Evolutionary conservation across 441 rosid species (phyloP).

Genomic region (Corymbia calophylla): DNA sequence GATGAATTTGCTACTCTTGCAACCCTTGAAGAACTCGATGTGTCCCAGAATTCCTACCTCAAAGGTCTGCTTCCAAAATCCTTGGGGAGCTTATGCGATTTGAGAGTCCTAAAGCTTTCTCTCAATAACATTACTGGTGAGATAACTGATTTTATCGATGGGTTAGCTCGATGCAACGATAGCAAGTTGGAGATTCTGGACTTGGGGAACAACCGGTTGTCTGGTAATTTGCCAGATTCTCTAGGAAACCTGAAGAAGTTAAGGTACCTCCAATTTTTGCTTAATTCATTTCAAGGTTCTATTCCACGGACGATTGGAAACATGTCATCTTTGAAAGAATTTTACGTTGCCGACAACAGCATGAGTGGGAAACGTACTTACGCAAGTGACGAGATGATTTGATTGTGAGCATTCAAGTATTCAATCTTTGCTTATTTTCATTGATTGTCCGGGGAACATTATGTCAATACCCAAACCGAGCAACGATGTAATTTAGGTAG

Average conservation of each 20-base stretch:
- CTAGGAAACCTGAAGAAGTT: background rate
- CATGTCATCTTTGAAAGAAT: background rate
- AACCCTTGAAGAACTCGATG: background rate
- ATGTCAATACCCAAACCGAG: too few relatives aligned
- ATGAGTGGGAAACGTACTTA: background rate
- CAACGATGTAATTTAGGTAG: too few relatives aligned
- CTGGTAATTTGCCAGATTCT: constrained; percentile 3
- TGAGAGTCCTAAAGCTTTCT: background rate
- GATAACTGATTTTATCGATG: background rate
- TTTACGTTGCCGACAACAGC: background rate
- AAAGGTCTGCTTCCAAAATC: background rate
- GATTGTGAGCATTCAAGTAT: too few relatives aligned
- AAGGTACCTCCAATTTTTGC: background rate
- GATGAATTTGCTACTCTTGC: background rate
- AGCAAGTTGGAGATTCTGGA: constrained; percentile 1
- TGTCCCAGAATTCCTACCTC: background rate
- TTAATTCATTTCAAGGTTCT: constrained; percentile 1
- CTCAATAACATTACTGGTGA: background rate
- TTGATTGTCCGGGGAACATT: too few relatives aligned
- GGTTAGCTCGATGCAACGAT: background rate
- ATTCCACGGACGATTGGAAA: constrained; percentile 12
- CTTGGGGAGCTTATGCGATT: background rate
- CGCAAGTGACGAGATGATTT: too few relatives aligned
- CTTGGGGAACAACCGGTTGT: background rate
- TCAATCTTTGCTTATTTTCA: too few relatives aligned